phyloP scores from a whole-genome alignment of 2,329 filamentous ascomycete species.

The Elsinoe arachidis region DNA sequence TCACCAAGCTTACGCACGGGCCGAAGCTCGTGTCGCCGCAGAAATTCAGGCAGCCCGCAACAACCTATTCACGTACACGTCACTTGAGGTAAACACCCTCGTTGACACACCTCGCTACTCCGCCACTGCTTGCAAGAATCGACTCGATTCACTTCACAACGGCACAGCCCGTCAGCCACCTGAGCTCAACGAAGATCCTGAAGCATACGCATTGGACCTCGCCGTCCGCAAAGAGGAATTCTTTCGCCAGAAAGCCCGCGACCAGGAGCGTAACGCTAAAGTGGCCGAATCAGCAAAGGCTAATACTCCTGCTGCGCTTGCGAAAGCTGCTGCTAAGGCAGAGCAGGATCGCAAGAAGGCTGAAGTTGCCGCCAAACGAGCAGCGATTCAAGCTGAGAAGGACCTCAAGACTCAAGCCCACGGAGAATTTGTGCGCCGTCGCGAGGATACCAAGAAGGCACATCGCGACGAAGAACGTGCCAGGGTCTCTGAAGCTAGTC shows the following conservation, averaged over 20 bases:
- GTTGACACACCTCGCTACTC: slow-evolving; percentile 40
- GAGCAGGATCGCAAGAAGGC: slow-evolving; percentile 4
- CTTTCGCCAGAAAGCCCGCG: neutral
- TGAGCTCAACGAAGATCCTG: slow-evolving; percentile 35
- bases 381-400: slow-evolving; percentile 5
- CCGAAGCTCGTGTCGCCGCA: slow-evolving; percentile 36
- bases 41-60: slow-evolving; percentile 33
- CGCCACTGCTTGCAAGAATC: slow-evolving; percentile 37
- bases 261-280: slow-evolving; percentile 5
- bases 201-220: slow-evolving; percentile 28
- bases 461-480: slow-evolving; percentile 15
- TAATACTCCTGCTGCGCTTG: neutral
- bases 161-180: slow-evolving; percentile 39
- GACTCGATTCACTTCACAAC: slow-evolving; percentile 32
- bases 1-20: slow-evolving; percentile 24
- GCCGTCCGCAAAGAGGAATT: slow-evolving; percentile 23
- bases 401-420: neutral
- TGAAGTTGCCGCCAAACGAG: slow-evolving; percentile 1
- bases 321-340: neutral
- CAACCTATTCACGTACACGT: slow-evolving; percentile 38
- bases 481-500: neutral
- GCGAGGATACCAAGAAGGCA: slow-evolving; percentile 1
- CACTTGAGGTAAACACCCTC: slow-evolving; percentile 26
- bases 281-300: slow-evolving; percentile 1
- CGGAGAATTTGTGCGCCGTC: neutral